A percentile compares a stretch with the other conserved stretches of the same genome.
phyloP scores from a whole-genome alignment of 2,329 filamentous ascomycete genomes.

The Aspergillus persii region DNA sequence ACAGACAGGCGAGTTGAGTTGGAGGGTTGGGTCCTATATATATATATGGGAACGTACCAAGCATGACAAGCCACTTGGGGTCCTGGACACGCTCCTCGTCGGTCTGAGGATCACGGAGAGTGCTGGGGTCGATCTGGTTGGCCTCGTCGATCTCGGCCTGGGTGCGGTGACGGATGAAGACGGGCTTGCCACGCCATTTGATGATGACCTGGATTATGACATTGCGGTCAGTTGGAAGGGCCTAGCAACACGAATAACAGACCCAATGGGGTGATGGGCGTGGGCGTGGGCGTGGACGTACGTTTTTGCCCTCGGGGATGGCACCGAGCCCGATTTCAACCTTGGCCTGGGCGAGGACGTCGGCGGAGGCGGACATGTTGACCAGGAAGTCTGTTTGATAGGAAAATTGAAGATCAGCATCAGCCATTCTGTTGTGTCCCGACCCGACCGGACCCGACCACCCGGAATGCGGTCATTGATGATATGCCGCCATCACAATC shows the following conservation, averaged over 20 bases:
- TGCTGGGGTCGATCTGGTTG: constrained; percentile 78
- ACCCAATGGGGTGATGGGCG: neutral
- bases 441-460: neutral
- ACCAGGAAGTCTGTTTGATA: constrained; percentile 82
- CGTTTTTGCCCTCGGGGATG: constrained; percentile 99
- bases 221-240: constrained; percentile 8
- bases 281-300: constrained; percentile 45
- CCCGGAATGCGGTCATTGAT: neutral
- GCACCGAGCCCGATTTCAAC: constrained; percentile 90
- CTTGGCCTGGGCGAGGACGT: constrained; percentile 98
- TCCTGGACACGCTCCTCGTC: constrained; percentile 95
- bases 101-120: constrained; percentile 84
- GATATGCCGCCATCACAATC: neutral
- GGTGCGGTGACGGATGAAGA: constrained; percentile 99
- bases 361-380: constrained; percentile 99
- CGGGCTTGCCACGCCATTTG: constrained; percentile 99
- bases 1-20: too few relatives aligned
- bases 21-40: too few relatives aligned
- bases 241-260: neutral
- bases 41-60: constrained; percentile 60
- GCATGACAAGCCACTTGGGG: constrained; percentile 98
- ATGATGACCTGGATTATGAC: constrained; percentile 73
- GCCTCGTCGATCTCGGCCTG: constrained; percentile 90
- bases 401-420: constrained; percentile 27
- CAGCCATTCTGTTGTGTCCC: neutral